These are phyloP conservation scores for Colletotrichum somersetense DNA, from an alignment of 2,329 filamentous ascomycete species.

Conservation along the genomic window DNA sequence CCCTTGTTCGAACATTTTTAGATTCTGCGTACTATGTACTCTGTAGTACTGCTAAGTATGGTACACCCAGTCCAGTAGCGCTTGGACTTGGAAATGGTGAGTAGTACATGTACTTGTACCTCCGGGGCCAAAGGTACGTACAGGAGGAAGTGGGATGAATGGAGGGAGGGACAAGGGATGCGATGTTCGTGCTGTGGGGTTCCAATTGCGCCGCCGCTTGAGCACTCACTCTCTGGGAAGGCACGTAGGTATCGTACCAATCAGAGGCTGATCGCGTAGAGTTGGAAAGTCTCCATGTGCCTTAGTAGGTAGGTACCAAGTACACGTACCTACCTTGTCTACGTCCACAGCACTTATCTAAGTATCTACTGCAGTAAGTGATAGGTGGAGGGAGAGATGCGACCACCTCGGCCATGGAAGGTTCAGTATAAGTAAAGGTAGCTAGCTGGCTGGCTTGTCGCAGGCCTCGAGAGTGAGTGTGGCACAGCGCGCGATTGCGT, in stretches of 20 bases:
- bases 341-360: conserved; percentile 15
- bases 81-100: conserved; percentile 34
- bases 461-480: conserved; percentile 12
- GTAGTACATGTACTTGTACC: not conserved
- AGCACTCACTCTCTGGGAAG: conserved; percentile 27
- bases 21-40: too few species aligned
- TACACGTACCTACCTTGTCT: conserved; percentile 25
- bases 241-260: conserved; percentile 49
- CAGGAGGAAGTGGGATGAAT: conserved; percentile 10
- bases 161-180: conserved; percentile 32
- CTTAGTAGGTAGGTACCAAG: conserved; percentile 7
- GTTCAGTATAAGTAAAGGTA: conserved; percentile 29
- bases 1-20: conserved; percentile 35
- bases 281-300: conserved; percentile 36
- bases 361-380: too few species aligned
- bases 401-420: conserved; percentile 25
- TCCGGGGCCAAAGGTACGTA: not conserved
- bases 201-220: conserved; percentile 40
- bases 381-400: conserved; percentile 18
- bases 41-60: not conserved
- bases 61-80: conserved; percentile 26
- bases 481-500: conserved; percentile 20
- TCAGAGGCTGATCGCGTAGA: conserved; percentile 50
- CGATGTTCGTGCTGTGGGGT: conserved; percentile 28
- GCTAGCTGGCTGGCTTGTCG: conserved; percentile 1